Evolutionary conservation across 805 yeast genomes (phyloP), one percentile per base, ranked within the genome.

Genomic region (Saturnispora kantuleensis): DNA sequence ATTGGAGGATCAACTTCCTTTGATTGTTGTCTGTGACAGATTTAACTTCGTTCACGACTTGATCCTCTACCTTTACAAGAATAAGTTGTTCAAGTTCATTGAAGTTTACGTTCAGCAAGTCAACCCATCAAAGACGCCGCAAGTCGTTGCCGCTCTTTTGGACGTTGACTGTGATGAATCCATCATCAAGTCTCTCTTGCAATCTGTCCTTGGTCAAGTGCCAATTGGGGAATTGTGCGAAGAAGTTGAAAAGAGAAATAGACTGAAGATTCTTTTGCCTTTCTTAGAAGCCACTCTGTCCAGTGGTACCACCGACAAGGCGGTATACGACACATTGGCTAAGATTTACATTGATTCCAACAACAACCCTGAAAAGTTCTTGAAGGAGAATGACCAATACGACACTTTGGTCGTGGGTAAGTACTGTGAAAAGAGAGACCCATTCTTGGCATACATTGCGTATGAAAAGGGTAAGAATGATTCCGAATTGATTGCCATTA

Each of bases 351-450:
- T 93, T 58, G 99, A 93, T 65, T 84, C 95, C 48, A 93, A 93
- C 74, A 93, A 93, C 71, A 84, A 88, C 55, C 97, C 99, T 32
- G 99, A 93, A 65, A 88, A 87, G 65, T 93, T 93, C 73, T 75
- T 93, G 70, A 82, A 80, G 61, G 97, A 90, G 66, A 93, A 93
- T 65, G 74, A 80, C 55, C 74, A 75, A 59, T 93, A 93, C 68
- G 94, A 93, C 67, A 83, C 97, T n/a, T 70, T 85, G 54, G 84
- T 84, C 56, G 97, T 93, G 53, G 99, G 98, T 73, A 87, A 79
- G 62, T 93, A 93, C 72, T 93, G 99, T 74, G 99, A 93, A 68
- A 90, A 86, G 77, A 84, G 98, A 67, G 99, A 93, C 60, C 99
- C 99, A 50, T 93, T 87, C 68, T 73, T 93, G 62, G 99, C 98